Evolutionary conservation across 345 rosid species (phyloP).

Genomic region (Excoecaria agallocha): DNA sequence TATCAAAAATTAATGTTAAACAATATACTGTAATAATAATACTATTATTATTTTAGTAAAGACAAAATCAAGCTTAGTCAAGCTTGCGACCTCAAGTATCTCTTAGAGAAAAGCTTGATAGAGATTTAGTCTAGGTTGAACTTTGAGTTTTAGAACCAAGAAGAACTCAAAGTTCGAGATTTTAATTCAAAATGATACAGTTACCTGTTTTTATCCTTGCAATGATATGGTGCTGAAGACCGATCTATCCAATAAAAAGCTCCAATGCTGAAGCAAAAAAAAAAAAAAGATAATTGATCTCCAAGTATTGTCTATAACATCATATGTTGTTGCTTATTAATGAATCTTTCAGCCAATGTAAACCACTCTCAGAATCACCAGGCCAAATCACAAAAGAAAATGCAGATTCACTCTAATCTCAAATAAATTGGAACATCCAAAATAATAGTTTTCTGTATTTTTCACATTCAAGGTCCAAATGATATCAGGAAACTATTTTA

Average conservation of each 20-base stretch:
- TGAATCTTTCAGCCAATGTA: neutral
- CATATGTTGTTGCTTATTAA: neutral
- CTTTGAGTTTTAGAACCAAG: no score
- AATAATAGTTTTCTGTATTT: neutral
- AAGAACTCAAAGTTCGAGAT: neutral
- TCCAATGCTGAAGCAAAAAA: slow-evolving; percentile 49
- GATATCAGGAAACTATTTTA: no score
- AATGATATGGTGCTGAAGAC: slow-evolving; percentile 46
- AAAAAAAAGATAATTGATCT: neutral
- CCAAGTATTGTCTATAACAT: neutral
- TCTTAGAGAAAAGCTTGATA: no score
- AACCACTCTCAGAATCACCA: neutral
- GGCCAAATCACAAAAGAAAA: neutral
- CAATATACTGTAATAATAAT: no score
- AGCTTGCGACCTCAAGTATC: no score
- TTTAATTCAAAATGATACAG: neutral
- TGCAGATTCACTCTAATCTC: neutral
- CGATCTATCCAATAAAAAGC: slow-evolving; percentile 92
- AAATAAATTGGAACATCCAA: neutral
- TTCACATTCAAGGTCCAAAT: neutral
- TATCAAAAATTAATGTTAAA: no score
- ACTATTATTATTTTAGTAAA: no score
- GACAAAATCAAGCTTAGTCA: no score
- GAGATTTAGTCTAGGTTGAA: no score
- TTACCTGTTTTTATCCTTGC: slow-evolving; percentile 49